A percentile compares a stretch with the other conserved stretches of the same genome.
Evolutionary conservation across 257 asterid species (phyloP).

Genomic region (Przewalskia tangutica): DNA sequence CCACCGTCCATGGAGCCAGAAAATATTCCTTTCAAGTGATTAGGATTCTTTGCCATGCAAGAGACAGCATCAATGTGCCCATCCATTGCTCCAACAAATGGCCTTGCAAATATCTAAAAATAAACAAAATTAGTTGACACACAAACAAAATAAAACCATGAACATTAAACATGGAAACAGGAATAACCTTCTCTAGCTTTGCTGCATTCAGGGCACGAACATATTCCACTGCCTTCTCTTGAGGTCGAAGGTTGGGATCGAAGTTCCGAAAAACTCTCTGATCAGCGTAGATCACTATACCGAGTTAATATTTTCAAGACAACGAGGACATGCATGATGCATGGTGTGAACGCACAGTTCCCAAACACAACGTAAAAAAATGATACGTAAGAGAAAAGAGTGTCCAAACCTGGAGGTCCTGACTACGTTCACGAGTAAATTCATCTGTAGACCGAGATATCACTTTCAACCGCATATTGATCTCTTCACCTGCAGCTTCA

Average conservation of each 20-base stretch:
- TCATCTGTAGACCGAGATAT: constrained; percentile 77
- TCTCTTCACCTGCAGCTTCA: background rate
- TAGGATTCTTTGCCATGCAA: constrained; percentile 82
- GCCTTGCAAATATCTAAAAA: constrained; percentile 66
- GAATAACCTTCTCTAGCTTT: constrained; percentile 66
- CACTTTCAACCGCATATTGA: constrained; percentile 60
- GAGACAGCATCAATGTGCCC: constrained; percentile 83
- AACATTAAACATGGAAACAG: background rate
- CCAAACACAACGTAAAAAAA: background rate
- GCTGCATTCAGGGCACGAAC: constrained; percentile 92
- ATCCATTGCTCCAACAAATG: constrained; percentile 90
- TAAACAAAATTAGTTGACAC: background rate
- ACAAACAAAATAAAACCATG: background rate
- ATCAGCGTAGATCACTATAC: background rate
- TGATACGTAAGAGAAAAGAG: background rate
- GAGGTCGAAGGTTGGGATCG: constrained; percentile 82
- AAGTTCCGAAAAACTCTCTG: constrained; percentile 78
- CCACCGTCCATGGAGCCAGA: constrained; percentile 99
- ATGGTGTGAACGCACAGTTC: background rate
- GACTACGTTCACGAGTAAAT: constrained; percentile 94
- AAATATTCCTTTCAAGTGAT: constrained; percentile 69
- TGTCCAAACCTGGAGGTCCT: constrained; percentile 69
- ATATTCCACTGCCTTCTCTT: constrained; percentile 79
- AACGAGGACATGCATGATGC: background rate
- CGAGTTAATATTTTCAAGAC: background rate